Evolutionary conservation across 2,329 filamentous ascomycete species (phyloP).

Genomic region (Colletotrichum orbiculare): DNA sequence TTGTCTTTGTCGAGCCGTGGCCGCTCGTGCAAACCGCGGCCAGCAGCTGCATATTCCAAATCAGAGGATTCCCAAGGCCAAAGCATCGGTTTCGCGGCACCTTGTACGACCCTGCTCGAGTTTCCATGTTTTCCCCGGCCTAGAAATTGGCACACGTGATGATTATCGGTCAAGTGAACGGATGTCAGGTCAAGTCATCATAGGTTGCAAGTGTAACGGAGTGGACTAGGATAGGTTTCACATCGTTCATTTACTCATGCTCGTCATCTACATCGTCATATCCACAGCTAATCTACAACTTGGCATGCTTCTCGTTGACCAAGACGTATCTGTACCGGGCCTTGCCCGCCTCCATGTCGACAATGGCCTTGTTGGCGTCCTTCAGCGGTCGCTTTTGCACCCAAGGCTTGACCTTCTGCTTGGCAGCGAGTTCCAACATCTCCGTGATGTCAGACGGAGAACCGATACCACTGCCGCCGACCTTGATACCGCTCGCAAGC

Average conservation of each 20-base stretch:
- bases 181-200: too few relatives aligned
- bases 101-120: too few relatives aligned
- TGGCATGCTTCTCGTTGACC: slow-evolving; percentile 48
- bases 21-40: too few relatives aligned
- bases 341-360: slow-evolving; percentile 65
- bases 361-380: slow-evolving; percentile 61
- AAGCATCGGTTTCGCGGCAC: too few relatives aligned
- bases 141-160: too few relatives aligned
- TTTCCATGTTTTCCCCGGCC: too few relatives aligned
- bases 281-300: slow-evolving; percentile 14
- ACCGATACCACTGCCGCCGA: slow-evolving; percentile 57
- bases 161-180: too few relatives aligned
- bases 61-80: too few relatives aligned
- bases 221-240: too few relatives aligned
- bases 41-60: too few relatives aligned
- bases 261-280: slow-evolving; percentile 18
- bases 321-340: slow-evolving; percentile 56
- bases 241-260: neutral
- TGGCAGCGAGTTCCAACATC: slow-evolving; percentile 65
- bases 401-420: slow-evolving; percentile 65
- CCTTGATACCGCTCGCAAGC: slow-evolving; percentile 62
- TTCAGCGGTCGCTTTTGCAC: slow-evolving; percentile 63
- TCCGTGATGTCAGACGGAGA: slow-evolving; percentile 59
- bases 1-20: too few relatives aligned
- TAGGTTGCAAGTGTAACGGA: too few relatives aligned